Percentiles rank a stretch among this genome's conserved stretches.
These are phyloP conservation scores for Ganoderma resinaceum DNA, from an alignment of 1,284 basidiomycete genomes.

Conservation along the genomic window DNA sequence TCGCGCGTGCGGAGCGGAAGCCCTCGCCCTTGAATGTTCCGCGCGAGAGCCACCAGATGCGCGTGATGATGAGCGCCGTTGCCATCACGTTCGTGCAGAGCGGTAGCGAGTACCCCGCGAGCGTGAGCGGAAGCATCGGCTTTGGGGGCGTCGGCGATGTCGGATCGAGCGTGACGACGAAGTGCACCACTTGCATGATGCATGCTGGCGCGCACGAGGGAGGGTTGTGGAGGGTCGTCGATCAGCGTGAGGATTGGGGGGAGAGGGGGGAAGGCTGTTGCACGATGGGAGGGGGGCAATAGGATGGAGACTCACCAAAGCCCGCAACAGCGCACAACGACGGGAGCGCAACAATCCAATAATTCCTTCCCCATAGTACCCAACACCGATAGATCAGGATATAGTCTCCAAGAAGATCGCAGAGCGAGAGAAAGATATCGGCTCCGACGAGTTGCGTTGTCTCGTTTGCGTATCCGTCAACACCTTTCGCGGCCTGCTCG, in stretches of 20 bases:
- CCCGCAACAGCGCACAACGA: conserved; percentile 41
- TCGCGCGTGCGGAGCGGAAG: not conserved
- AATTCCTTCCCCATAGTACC: conserved; percentile 43
- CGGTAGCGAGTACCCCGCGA: conserved; percentile 44
- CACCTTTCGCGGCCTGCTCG: conserved; percentile 15
- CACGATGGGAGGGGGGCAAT: not conserved
- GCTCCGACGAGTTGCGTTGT: conserved; percentile 39
- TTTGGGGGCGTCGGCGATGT: conserved; percentile 14
- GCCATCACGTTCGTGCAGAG: conserved; percentile 47
- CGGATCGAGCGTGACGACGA: conserved; percentile 11
- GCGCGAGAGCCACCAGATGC: conserved; percentile 40
- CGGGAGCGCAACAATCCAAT: conserved; percentile 42
- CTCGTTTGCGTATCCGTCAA: conserved; percentile 39
- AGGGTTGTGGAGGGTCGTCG: not conserved
- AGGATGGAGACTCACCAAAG: conserved; percentile 38
- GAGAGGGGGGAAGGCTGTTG: not conserved
- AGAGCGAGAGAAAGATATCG: conserved; percentile 45
- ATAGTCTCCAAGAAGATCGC: conserved; percentile 46
- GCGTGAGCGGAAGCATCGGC: conserved; percentile 19
- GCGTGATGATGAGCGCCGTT: conserved; percentile 46
- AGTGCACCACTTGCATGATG: conserved; percentile 14
- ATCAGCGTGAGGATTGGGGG: not conserved
- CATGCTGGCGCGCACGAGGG: conserved; percentile 9
- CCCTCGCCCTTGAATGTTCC: not conserved
- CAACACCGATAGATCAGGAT: conserved; percentile 50